phyloP scores from a whole-genome alignment of 2,329 filamentous ascomycete genomes.

The Ophiobolus disseminans region DNA sequence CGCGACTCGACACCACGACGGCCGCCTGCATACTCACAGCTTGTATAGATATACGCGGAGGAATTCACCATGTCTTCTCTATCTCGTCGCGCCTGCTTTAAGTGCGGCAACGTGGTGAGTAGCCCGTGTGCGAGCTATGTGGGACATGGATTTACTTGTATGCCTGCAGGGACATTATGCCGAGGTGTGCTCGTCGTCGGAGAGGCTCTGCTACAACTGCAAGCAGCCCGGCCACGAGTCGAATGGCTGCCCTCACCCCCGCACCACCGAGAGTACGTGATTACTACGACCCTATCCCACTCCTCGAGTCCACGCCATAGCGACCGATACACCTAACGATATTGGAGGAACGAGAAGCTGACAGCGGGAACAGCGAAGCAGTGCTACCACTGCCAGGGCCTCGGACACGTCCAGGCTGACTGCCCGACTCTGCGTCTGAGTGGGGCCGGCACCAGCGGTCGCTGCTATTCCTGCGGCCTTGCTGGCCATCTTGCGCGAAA shows the following conservation, averaged over 20 bases:
- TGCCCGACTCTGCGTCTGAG: slow-evolving; percentile 95
- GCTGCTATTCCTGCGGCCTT: slow-evolving; percentile 97
- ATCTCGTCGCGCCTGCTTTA: slow-evolving; percentile 62
- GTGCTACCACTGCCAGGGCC: slow-evolving; percentile 99
- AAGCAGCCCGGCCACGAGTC: slow-evolving; percentile 96
- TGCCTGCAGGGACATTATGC: slow-evolving; percentile 8
- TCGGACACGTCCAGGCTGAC: slow-evolving; percentile 98
- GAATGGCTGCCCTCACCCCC: slow-evolving; percentile 93
- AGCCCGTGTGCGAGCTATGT: too few species aligned
- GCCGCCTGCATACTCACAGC: slow-evolving; percentile 26
- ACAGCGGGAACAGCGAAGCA: slow-evolving; percentile 76
- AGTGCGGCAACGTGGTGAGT: slow-evolving; percentile 61
- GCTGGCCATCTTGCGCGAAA: slow-evolving; percentile 90
- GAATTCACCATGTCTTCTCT: slow-evolving; percentile 58
- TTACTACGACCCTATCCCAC: too few species aligned
- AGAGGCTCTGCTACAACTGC: slow-evolving; percentile 99
- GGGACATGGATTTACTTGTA: too few species aligned
- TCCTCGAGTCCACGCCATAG: too few species aligned
- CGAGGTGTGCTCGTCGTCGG: slow-evolving; percentile 93
- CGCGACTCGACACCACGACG: slow-evolving; percentile 16
- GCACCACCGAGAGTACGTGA: slow-evolving; percentile 88
- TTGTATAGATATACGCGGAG: slow-evolving; percentile 36
- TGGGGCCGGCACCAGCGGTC: slow-evolving; percentile 78
- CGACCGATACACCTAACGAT: too few species aligned
- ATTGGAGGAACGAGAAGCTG: too few species aligned